Base-by-base conservation (phyloP, 2,329 filamentous ascomycete species). In the Diatrype stigma region DNA sequence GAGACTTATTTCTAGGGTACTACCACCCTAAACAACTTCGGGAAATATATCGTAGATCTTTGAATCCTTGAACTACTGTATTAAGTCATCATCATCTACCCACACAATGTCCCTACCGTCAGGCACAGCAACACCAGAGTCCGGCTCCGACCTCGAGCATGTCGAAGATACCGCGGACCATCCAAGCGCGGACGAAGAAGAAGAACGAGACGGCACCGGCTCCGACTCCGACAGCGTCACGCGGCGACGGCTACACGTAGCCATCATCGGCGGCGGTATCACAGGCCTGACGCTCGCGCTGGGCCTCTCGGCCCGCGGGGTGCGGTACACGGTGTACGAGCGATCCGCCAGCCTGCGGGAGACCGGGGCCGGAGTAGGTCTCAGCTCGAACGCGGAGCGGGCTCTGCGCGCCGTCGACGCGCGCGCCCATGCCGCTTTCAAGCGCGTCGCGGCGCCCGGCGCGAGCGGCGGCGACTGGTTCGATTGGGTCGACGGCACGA, bases 381-480 rank as follows among this genome's bases (percentile, higher is more conserved):
- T 72, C 32, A 64, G 63, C 4, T 63, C 68, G 21, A 71, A 71
- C 46, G 65, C 68, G 14, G 60, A 65, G 8, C 56, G 51, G 2
- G 66, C 68, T 8, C 12, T 44, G 21, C 40, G 40, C 12, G 45
- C 57, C 7, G 60, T 73, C 7, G 64, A 68, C 49, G 65, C 66
- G 0, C 60, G 62, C n/a, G 56, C 74, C 0, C 60, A 70, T 37
- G 61, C 60, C 0, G 68, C 72, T 0, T 76, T 68, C 59, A 69
- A 71, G 40, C 35, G 42, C 7, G 51, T 56, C 21, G 51, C 51
- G 6, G 69, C 68, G 45, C 65, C 68, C 19, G 72, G 72, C 53
- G 63, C 68, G 19, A 72, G 72, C 53, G 64, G 68, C 16, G 63
- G 69, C 32, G 73, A 75, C 52, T 72, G 68, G 53, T 75, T 76